Evolutionary conservation across 1,284 basidiomycete species (phyloP), one percentile per base, ranked within the genome.

Genomic region (Austroboletus novae-zelandiae): DNA sequence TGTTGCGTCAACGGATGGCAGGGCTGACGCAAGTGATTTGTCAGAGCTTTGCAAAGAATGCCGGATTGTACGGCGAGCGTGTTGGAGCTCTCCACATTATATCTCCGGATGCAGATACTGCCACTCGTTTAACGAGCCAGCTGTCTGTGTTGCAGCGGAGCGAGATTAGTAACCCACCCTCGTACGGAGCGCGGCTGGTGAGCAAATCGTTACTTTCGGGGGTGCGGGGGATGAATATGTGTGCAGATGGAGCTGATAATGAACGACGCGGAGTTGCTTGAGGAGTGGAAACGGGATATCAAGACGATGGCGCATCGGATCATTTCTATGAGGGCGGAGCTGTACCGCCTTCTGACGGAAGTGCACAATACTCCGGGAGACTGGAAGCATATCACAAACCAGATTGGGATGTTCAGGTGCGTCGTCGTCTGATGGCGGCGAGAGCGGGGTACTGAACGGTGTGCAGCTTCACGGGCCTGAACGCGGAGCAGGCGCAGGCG

Each of bases 1-100:
- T 27, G 13, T 40, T 31, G 37, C 45, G 44, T 15, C 14, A 10
- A 29, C 17, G 17, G 30, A 40, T 31, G 7, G 18, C 39, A 2
- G 7, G 14, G 42, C 40, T 67, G n/a, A 69, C 51, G 42, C 48
- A 25, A 17, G 11, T 13, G 4, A 47, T 27, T 39, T 11, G 29
- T 34, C 75, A 96, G 88, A 92, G 89, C 68, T 97, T 95, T 71
- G 93, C 94, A 34, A 97, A 98, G 81, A 97, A 97, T 64, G 93
- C 94, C 10, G 95, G 95, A 8, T 67, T 98, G 68, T 98, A 98
- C 66, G 89, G 92, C 45, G 91, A 95, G 71, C 89, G 94, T 31
- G 81, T 93, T 48, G 93, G 94, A 20, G 90, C 89, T 32, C 73
- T 97, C 61, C 90, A 94, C 69, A 68, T 95, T 45, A 79, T 94